Conservation (phyloP, 768 basidiomycete species). For the Rickenella mellea region DNA sequence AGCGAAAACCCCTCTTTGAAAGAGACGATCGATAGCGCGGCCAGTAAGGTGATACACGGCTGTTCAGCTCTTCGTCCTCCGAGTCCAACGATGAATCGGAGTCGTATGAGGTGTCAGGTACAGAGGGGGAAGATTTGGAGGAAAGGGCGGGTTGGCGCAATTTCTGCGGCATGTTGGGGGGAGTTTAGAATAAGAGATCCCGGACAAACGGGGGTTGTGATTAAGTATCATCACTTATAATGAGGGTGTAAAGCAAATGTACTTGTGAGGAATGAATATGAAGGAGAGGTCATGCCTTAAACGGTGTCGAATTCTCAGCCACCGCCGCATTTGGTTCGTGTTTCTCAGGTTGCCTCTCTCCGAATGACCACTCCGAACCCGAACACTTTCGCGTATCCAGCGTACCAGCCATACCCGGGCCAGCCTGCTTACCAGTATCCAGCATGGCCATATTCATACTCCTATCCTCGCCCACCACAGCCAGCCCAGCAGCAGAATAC, state of each 20-base stretch:
- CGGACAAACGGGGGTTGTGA: too few relatives aligned
- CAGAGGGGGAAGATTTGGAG: not conserved
- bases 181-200: too few relatives aligned
- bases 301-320: too few relatives aligned
- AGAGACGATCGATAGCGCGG: conserved; percentile 39
- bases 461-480: conserved; percentile 34
- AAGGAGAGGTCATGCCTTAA: too few relatives aligned
- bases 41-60: conserved; percentile 56
- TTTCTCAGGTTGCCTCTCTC: too few relatives aligned
- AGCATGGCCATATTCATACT: conserved; percentile 62
- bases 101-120: conserved; percentile 27
- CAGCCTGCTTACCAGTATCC: not conserved
- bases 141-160: not conserved
- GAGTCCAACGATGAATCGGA: conserved; percentile 45
- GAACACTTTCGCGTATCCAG: not conserved
- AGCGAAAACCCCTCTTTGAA: conserved; percentile 42
- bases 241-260: too few relatives aligned
- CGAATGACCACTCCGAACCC: not conserved
- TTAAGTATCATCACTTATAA: too few relatives aligned
- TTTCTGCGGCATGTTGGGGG: too few relatives aligned
- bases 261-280: too few relatives aligned
- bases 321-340: too few relatives aligned
- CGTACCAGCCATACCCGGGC: not conserved
- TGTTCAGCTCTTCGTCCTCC: conserved; percentile 31
- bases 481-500: conserved; percentile 16